Percentiles rank a stretch among this genome's conserved stretches.
Evolutionary conservation across 2,329 filamentous ascomycete species (phyloP).

Genomic region (Sporothrix schenckii): DNA sequence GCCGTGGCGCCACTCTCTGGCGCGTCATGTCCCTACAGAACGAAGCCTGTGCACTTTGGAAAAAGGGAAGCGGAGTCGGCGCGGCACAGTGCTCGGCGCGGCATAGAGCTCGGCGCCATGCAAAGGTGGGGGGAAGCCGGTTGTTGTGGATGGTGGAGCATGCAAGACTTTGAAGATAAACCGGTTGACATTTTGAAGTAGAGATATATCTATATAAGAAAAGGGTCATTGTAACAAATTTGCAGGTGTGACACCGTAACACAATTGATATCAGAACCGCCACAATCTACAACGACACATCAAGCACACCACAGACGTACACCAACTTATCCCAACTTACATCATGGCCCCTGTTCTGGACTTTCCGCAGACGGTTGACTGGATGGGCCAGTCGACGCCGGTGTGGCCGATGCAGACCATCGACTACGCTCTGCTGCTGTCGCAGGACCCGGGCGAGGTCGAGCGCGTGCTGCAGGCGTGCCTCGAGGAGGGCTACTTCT

Average conservation of each 20-base stretch:
- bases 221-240: background rate
- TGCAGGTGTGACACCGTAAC: too few relatives aligned
- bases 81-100: conserved; percentile 17
- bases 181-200: too few relatives aligned
- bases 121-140: conserved; percentile 2
- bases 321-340: background rate
- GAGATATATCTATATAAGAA: background rate
- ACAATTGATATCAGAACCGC: background rate
- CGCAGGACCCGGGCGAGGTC: conserved; percentile 57
- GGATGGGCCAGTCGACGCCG: conserved; percentile 55
- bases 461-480: conserved; percentile 56
- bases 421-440: conserved; percentile 56
- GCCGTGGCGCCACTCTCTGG: background rate
- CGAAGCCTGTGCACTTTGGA: conserved; percentile 3
- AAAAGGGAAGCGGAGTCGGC: conserved; percentile 11
- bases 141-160: background rate
- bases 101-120: conserved; percentile 8
- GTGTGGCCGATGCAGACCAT: conserved; percentile 57
- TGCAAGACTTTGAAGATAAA: too few relatives aligned
- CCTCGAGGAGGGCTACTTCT: conserved; percentile 58
- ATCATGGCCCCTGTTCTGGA: conserved; percentile 38
- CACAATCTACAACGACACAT: background rate
- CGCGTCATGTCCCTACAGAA: background rate
- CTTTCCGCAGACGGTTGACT: conserved; percentile 51
- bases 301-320: background rate